These are phyloP conservation scores for Aspergillus chevalieri DNA, from an alignment of 2,329 filamentous ascomycete species.

Conservation along the genomic window DNA sequence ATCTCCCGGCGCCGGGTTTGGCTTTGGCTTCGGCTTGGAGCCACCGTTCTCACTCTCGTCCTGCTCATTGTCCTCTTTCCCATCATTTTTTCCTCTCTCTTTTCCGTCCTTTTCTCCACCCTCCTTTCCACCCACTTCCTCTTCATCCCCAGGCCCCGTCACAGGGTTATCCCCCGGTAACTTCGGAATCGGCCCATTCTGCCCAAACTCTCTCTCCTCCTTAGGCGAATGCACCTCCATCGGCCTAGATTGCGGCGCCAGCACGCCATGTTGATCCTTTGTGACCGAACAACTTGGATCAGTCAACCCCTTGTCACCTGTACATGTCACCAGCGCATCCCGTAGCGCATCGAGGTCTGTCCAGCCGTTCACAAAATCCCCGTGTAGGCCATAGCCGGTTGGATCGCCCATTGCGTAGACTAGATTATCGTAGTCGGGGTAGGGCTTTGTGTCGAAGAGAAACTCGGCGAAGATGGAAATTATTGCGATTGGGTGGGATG, in stretches of 20 bases:
- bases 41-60: too few relatives aligned
- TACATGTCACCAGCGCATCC: constrained; percentile 29
- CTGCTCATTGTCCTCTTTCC: too few relatives aligned
- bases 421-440: constrained; percentile 41
- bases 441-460: constrained; percentile 49
- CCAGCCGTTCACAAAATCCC: constrained; percentile 50
- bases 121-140: background rate
- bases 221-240: constrained; percentile 7
- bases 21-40: background rate
- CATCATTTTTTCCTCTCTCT: background rate
- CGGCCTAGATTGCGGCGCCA: constrained; percentile 5
- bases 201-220: constrained; percentile 10
- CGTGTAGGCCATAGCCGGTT: constrained; percentile 50
- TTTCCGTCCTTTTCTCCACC: background rate
- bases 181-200: constrained; percentile 6
- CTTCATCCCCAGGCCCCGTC: background rate
- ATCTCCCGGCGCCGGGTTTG: background rate
- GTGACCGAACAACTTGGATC: constrained; percentile 14
- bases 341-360: constrained; percentile 33
- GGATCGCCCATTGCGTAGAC: constrained; percentile 45
- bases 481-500: constrained; percentile 48
- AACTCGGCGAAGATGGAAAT: constrained; percentile 57
- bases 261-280: constrained; percentile 5
- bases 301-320: constrained; percentile 5
- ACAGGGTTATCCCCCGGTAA: constrained; percentile 14